These are phyloP conservation scores for Tylopilus orsonianus DNA, from an alignment of 1,284 basidiomycete species.

Conservation along the genomic window DNA sequence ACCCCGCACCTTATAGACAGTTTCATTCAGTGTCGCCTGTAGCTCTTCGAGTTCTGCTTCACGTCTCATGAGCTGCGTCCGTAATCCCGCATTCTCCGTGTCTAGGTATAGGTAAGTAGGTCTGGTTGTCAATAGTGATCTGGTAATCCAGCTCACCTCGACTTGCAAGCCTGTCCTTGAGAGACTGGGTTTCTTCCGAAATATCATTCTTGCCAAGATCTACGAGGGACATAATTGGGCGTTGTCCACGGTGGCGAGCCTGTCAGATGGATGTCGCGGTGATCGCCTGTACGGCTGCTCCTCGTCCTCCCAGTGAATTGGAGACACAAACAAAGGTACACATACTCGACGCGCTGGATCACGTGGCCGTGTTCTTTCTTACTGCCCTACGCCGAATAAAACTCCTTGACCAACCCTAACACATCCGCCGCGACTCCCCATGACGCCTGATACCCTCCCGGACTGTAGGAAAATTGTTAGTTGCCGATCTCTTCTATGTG, in stretches of 20 bases:
- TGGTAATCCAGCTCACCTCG: constrained; percentile 48
- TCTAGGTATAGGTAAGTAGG: constrained; percentile 39
- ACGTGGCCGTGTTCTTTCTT: constrained; percentile 34
- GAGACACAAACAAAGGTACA: constrained; percentile 28
- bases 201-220: constrained; percentile 60
- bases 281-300: too few species aligned
- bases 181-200: constrained; percentile 54
- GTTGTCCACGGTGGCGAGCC: constrained; percentile 15
- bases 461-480: constrained; percentile 28
- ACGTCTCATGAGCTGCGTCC: constrained; percentile 55
- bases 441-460: constrained; percentile 52
- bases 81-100: constrained; percentile 55
- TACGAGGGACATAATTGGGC: constrained; percentile 51
- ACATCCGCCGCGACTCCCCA: constrained; percentile 54
- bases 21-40: constrained; percentile 52
- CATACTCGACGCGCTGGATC: constrained; percentile 28
- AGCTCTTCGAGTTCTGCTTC: constrained; percentile 55
- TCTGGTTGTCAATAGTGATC: background rate
- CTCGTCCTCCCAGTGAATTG: constrained; percentile 5
- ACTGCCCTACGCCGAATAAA: too few species aligned
- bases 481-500: constrained; percentile 2
- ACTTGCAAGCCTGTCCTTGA: constrained; percentile 59
- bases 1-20: constrained; percentile 54
- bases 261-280: constrained; percentile 14
- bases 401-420: constrained; percentile 30